These are phyloP conservation scores for Aspergillus aculeatus DNA, from an alignment of 2,329 filamentous ascomycete genomes.

Conservation along the genomic window DNA sequence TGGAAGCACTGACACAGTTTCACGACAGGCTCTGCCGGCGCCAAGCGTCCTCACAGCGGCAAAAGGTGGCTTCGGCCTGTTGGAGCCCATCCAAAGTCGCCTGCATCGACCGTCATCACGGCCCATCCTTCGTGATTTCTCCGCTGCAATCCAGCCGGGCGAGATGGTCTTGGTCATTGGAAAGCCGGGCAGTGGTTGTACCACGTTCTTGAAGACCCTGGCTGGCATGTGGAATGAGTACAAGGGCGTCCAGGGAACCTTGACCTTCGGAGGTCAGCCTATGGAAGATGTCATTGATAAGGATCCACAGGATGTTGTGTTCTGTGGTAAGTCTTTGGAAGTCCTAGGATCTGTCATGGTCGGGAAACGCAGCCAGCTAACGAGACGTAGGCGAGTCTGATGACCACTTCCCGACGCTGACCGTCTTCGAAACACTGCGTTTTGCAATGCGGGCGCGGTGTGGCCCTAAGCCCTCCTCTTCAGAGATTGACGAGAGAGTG, in stretches of 20 bases:
- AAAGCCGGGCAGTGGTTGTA: conserved; percentile 69
- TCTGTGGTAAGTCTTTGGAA: neutral
- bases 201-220: conserved; percentile 65
- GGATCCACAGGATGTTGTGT: no score
- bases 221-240: conserved; percentile 63
- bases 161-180: conserved; percentile 81
- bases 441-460: conserved; percentile 56
- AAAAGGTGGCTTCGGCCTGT: conserved; percentile 10
- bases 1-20: no score
- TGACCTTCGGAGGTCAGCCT: conserved; percentile 35
- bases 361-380: neutral
- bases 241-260: conserved; percentile 62
- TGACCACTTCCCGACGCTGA: conserved; percentile 76
- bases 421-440: conserved; percentile 76
- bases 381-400: conserved; percentile 70
- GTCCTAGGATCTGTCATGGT: neutral
- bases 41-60: conserved; percentile 6
- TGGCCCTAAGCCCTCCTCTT: neutral
- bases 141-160: neutral
- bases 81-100: conserved; percentile 57
- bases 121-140: neutral
- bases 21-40: conserved; percentile 1
- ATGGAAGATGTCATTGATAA: neutral
- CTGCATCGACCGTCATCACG: neutral
- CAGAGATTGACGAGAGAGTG: neutral